Evolutionary conservation across 345 rosid genomes (phyloP).

Genomic region (Mangifera indica): DNA sequence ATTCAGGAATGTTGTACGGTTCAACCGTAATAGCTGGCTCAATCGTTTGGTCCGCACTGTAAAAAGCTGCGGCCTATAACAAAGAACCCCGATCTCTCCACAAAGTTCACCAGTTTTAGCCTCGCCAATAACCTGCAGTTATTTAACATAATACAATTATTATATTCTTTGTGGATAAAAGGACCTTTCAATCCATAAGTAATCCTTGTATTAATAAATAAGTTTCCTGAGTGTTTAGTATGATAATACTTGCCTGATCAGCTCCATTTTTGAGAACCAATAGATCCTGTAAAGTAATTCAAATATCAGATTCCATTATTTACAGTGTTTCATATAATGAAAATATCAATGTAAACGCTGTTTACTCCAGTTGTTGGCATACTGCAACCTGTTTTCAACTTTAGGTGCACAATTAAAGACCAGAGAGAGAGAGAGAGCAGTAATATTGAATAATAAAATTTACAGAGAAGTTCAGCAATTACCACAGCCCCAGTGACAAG

Average conservation of each 20-base stretch:
- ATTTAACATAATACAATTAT: slow-evolving; percentile 3
- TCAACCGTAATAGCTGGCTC: slow-evolving; percentile 83
- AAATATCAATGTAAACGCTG: not conserved
- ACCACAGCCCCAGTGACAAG: slow-evolving; percentile 77
- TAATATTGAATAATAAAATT: not conserved
- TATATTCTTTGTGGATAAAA: not conserved
- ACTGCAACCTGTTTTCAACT: not conserved
- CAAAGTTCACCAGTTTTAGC: slow-evolving; percentile 72
- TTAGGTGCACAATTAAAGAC: not conserved
- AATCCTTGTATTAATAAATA: not conserved
- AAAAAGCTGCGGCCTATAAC: slow-evolving; percentile 83
- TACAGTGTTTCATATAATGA: not conserved
- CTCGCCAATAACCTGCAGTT: slow-evolving; percentile 61
- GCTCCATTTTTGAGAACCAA: slow-evolving; percentile 40
- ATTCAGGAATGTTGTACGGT: slow-evolving; percentile 76
- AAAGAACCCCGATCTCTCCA: slow-evolving; percentile 89
- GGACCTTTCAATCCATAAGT: not conserved
- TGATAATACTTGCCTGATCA: slow-evolving; percentile 47
- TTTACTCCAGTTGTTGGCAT: not conserved
- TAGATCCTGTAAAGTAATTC: slow-evolving; percentile 47
- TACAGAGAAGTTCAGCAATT: slow-evolving; percentile 15
- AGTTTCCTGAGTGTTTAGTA: not conserved
- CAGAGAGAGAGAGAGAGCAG: not conserved
- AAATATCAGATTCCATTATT: not conserved
- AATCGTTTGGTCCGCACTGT: slow-evolving; percentile 86